Evolutionary conservation across 1,284 basidiomycete genomes (phyloP).

Genomic region (Puccinia polysora): DNA sequence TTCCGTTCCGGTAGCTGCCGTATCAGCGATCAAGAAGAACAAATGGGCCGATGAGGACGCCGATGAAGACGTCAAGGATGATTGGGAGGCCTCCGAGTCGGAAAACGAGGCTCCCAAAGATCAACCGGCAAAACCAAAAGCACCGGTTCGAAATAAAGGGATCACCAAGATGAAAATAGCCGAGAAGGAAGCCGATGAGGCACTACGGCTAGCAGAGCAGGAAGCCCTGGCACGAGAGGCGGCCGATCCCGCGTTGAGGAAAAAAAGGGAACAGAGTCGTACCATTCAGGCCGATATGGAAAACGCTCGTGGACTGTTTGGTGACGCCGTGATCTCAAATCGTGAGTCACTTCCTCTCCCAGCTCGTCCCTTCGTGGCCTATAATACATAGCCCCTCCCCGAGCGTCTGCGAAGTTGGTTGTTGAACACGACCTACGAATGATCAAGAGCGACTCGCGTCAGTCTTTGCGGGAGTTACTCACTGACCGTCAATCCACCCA

Average conservation of each 20-base stretch:
- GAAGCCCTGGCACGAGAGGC: conserved; percentile 20
- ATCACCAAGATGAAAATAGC: conserved; percentile 42
- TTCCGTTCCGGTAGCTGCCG: background rate
- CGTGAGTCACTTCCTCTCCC: background rate
- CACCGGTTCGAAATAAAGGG: conserved; percentile 33
- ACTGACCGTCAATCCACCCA: background rate
- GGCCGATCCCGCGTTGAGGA: conserved; percentile 24
- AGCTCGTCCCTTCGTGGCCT: no score
- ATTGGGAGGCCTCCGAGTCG: conserved; percentile 42
- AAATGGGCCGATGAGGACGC: conserved; percentile 42
- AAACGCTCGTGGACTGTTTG: conserved; percentile 42
- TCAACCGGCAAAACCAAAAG: conserved; percentile 30
- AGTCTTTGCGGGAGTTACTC: background rate
- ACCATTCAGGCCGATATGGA: conserved; percentile 35
- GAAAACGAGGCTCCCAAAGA: background rate
- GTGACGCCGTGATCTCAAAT: conserved; percentile 34
- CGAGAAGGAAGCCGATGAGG: conserved; percentile 40
- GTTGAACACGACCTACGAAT: no score
- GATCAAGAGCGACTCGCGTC: no score
- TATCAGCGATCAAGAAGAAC: conserved; percentile 26
- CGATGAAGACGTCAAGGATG: conserved; percentile 42
- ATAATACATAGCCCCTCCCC: no score
- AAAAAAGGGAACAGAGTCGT: conserved; percentile 22
- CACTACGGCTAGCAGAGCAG: conserved; percentile 23
- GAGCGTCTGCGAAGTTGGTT: no score